Percentiles rank a stretch among this genome's conserved stretches.
Evolutionary conservation across 345 rosid genomes (phyloP).

Genomic region (Gossypium australe): DNA sequence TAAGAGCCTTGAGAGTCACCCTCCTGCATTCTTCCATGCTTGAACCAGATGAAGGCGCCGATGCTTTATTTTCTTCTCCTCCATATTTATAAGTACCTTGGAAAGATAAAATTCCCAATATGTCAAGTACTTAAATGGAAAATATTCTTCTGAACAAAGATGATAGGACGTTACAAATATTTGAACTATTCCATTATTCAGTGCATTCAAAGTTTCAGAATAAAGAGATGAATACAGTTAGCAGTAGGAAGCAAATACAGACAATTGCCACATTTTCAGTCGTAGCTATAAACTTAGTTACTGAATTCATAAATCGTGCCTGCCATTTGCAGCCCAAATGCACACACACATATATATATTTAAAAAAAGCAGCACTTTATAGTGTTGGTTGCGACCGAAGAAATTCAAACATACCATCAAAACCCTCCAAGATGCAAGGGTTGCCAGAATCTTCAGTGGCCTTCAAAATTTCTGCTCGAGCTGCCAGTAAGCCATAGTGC

Average conservation of each 20-base stretch:
- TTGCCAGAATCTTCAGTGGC: constrained; percentile 54
- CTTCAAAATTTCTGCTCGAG: constrained; percentile 88
- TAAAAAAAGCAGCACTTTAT: no score
- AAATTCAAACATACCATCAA: constrained; percentile 52
- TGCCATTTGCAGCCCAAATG: neutral
- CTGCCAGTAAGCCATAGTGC: constrained; percentile 91
- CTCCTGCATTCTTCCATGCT: constrained; percentile 68
- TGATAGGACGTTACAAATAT: neutral
- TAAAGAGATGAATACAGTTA: neutral
- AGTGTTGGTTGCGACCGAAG: neutral
- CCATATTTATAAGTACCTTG: constrained; percentile 78
- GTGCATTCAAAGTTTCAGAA: neutral
- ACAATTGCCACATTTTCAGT: neutral
- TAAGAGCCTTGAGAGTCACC: constrained; percentile 65
- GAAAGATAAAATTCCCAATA: constrained; percentile 4
- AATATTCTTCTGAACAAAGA: neutral
- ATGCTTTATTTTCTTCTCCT: constrained; percentile 51
- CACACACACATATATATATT: no score
- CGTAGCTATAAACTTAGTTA: neutral
- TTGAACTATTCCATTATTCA: neutral
- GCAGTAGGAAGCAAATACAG: neutral
- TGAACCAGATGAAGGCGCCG: constrained; percentile 57
- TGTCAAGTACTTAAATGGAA: neutral
- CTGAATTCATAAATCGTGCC: neutral
- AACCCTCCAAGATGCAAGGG: constrained; percentile 79